Base-by-base conservation (phyloP, 805 yeast genomes). In the Tetrapisispora phaffii region DNA sequence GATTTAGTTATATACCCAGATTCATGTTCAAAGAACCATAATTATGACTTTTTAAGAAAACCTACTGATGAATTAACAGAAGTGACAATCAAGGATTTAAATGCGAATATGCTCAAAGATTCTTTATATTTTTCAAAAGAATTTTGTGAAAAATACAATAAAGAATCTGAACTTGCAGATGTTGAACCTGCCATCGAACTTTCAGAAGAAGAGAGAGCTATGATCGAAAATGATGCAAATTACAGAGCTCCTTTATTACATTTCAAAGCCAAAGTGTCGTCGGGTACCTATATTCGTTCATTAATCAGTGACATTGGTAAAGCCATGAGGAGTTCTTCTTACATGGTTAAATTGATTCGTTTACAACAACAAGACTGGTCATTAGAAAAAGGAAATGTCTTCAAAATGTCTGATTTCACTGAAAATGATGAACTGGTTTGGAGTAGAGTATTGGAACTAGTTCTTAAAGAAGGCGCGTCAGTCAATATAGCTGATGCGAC, bases 211-310 rank as follows among this genome's bases (percentile, higher is more conserved):
- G 69, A 68, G 7, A 36, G 44, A 9, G 28, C 50, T 7, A 47
- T 50, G 15, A 56, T 62, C 24, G 61, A 57, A 20, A 51, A 56
- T 28, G 71, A 71, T 2, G 73, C 68, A 1, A 55, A 50, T 2
- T 73, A 70, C 47, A 70, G 74, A 49, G 79, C 86, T 2, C 93
- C 94, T 2, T 54, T 82, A 41, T 55, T 90, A 22, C 89, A 83
- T 54, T 77, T 93, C 52, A 75, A 73, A 15, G 77, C 94, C 4
- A 74, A 76, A 31, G 98, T 90, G 0, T 83, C 96, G 1, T 87
- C 97, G 0, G 99, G 99, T 1, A 93, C 97, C 0, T 93, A 93
- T 57, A 88, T 93, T 41, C 74, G 99, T 52, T 83, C 96, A 2
- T 67, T 93, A 44, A 73, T 93, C 41, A 86, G 95, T 64, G 99